A percentile compares a stretch with the other conserved stretches of the same genome.
Evolutionary conservation across 2,329 filamentous ascomycete species (phyloP).

Genomic region (Fusarium azukiicola): DNA sequence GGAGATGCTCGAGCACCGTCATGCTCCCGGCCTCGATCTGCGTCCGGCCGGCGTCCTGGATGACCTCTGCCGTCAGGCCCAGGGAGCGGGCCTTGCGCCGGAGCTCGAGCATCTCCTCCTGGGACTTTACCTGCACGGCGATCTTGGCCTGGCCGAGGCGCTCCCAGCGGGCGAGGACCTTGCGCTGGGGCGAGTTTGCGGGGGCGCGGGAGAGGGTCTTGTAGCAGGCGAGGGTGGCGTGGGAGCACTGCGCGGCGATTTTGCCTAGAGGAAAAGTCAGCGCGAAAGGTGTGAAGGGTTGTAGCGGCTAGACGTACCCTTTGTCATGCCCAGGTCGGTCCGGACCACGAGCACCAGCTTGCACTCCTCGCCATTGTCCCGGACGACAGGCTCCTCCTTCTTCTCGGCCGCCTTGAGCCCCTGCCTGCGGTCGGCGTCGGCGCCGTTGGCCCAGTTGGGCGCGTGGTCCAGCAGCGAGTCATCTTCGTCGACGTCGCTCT

Average conservation of each 20-base stretch:
- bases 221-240: constrained; percentile 99
- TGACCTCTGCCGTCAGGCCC: constrained; percentile 93
- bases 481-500: constrained; percentile 83
- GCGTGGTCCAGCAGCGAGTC: constrained; percentile 82
- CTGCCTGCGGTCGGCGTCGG: constrained; percentile 79
- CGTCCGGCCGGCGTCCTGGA: constrained; percentile 97
- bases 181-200: constrained; percentile 75
- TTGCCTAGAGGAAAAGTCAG: constrained; percentile 82
- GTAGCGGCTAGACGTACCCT: constrained; percentile 80
- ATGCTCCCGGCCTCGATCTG: constrained; percentile 97
- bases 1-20: constrained; percentile 96
- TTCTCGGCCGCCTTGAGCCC: constrained; percentile 69
- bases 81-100: constrained; percentile 90
- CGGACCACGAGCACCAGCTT: constrained; percentile 96
- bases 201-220: constrained; percentile 86
- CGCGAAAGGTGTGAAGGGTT: background rate
- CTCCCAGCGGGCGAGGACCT: constrained; percentile 92
- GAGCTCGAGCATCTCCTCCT: constrained; percentile 88
- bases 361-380: constrained; percentile 86
- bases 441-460: constrained; percentile 83
- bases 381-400: constrained; percentile 63
- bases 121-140: constrained; percentile 92
- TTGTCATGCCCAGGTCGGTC: constrained; percentile 98
- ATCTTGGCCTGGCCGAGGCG: constrained; percentile 94
- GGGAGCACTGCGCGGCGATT: constrained; percentile 96